Evolutionary conservation across 1,139 yeast genomes (phyloP), one percentile per base, ranked within the genome.

Genomic region (Saccharomyces uvarum): DNA sequence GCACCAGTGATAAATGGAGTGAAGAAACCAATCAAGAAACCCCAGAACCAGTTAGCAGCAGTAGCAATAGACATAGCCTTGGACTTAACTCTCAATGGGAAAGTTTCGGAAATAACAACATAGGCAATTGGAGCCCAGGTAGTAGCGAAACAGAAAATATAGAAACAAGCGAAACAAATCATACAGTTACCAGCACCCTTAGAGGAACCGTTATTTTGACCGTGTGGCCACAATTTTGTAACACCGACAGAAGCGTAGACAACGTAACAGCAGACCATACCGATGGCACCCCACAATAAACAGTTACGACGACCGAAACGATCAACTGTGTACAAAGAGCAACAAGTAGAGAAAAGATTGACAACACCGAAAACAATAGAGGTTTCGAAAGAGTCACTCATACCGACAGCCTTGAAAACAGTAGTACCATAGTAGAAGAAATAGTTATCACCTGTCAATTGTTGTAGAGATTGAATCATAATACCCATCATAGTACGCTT

Each of bases 111-210:
- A 53, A 81, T 78, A 65, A 85, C 81, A 59, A 84, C 83, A 74
- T 77, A 87, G 53, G 83, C 84, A 66, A 84, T 80, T 64, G 95
- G 91, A 59, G 90, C 95, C 95, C 95, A 86, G 27, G 93, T 82
- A 51, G 84, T 76, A 54, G 95, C 93, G 69, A 86, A 87, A 75
- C 80, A 83, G 79, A 84, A 83, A 60, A 88, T 84, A 77, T 78
- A 87, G 66, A 86, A 74, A 74, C 90, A 84, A 47, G 91, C 81
- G 62, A 86, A 77, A 73, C 84, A 82, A 71, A 87, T 86, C 91
- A 81, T 80, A 56, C 85, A 88, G 68, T 82, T 75, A 70, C 91
- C 91, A 51, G 85, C 81, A 57, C 84, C 74, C 60, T 72, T 73
- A 54, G 69, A 59, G 21, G 70, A 57, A 73, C 83, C 82, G 70